Evolutionary conservation across 495 filamentous ascomycete genomes (phyloP).

Genomic region (Aspergillus baeticus): DNA sequence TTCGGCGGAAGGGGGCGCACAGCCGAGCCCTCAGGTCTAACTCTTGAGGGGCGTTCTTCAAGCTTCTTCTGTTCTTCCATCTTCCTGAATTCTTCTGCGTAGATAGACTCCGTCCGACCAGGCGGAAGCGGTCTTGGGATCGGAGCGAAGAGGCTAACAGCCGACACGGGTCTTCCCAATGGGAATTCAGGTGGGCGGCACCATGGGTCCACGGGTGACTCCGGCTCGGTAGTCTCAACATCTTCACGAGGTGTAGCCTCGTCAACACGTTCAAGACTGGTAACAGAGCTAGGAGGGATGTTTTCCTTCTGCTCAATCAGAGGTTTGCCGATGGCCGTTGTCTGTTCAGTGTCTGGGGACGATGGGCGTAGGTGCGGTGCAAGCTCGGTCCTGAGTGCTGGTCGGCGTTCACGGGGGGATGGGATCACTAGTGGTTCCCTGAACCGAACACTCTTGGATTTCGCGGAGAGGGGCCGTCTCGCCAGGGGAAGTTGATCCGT

Average conservation of each 20-base stretch:
- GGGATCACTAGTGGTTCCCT: slow-evolving; percentile 8
- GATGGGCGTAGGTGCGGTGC: slow-evolving; percentile 6
- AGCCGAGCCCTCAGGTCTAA: slow-evolving; percentile 27
- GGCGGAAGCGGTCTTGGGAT: slow-evolving; percentile 25
- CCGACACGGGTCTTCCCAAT: slow-evolving; percentile 36
- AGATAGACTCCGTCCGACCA: slow-evolving; percentile 35
- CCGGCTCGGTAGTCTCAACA: slow-evolving; percentile 3
- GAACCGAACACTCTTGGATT: slow-evolving; percentile 11
- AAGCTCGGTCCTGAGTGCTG: slow-evolving; percentile 4
- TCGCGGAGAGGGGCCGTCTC: too few species aligned
- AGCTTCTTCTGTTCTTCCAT: slow-evolving; percentile 23
- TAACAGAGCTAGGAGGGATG: background rate
- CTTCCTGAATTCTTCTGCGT: slow-evolving; percentile 27
- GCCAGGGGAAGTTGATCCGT: too few species aligned
- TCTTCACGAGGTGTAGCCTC: slow-evolving; percentile 8
- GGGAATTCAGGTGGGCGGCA: slow-evolving; percentile 15
- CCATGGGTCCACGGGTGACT: slow-evolving; percentile 26
- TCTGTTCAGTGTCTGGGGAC: background rate
- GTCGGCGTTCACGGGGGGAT: background rate
- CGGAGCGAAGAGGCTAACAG: slow-evolving; percentile 33
- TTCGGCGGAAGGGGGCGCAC: slow-evolving; percentile 44
- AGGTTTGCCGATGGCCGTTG: background rate
- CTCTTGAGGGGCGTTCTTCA: slow-evolving; percentile 20
- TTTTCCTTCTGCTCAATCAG: slow-evolving; percentile 15
- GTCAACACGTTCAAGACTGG: background rate